Evolutionary conservation across 768 basidiomycete genomes (phyloP).

Genomic region (Gloeopeniophorella convolvens): DNA sequence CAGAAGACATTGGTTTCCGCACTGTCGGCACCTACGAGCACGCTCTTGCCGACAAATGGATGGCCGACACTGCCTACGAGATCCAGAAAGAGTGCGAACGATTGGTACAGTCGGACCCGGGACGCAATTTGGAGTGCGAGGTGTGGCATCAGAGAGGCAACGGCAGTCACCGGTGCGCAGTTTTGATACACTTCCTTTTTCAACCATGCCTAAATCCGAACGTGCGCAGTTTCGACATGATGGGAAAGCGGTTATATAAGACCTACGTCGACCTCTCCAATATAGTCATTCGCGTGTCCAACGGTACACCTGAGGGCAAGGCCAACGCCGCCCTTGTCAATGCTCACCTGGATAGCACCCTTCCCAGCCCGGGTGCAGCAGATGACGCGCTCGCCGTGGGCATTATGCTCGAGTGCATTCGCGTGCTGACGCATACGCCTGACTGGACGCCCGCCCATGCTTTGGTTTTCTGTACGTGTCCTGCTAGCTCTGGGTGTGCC

Average conservation of each 20-base stretch:
- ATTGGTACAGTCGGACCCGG: slow-evolving; percentile 27
- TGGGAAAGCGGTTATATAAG: slow-evolving; percentile 77
- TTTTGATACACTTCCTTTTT: not conserved
- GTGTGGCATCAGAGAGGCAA: slow-evolving; percentile 87
- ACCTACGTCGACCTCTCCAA: slow-evolving; percentile 85
- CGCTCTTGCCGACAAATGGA: slow-evolving; percentile 77
- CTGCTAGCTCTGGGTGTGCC: not conserved
- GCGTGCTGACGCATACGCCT: slow-evolving; percentile 66
- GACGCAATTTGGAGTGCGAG: slow-evolving; percentile 76
- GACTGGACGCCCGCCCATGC: slow-evolving; percentile 69
- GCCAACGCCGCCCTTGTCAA: slow-evolving; percentile 84
- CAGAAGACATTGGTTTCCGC: slow-evolving; percentile 84
- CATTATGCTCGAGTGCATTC: slow-evolving; percentile 83
- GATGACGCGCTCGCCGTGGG: slow-evolving; percentile 88
- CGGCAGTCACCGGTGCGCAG: slow-evolving; percentile 73
- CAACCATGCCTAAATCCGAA: not conserved
- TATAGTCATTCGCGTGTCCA: slow-evolving; percentile 80
- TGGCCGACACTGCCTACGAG: slow-evolving; percentile 57
- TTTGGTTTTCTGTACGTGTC: slow-evolving; percentile 70
- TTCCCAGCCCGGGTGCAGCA: slow-evolving; percentile 83
- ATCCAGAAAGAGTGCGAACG: slow-evolving; percentile 58
- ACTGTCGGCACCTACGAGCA: slow-evolving; percentile 91
- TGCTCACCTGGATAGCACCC: slow-evolving; percentile 81
- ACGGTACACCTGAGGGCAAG: slow-evolving; percentile 65
- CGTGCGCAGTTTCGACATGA: slow-evolving; percentile 80